Conservation (phyloP, 805 yeast genomes). For the Wickerhamia fluorescens region DNA sequence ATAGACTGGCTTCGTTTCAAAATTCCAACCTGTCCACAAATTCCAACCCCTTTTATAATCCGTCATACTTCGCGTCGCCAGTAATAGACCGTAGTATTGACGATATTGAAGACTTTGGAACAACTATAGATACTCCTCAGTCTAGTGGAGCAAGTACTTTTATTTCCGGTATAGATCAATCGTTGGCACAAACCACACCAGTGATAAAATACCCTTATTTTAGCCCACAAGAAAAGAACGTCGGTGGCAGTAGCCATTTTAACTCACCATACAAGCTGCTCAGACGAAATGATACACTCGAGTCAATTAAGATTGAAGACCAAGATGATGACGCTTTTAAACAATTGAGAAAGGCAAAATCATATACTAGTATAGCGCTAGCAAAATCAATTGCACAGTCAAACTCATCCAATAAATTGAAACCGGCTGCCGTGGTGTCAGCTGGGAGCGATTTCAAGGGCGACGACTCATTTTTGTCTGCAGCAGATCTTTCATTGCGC, state of each 20-base stretch:
- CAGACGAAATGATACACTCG: conserved; percentile 22
- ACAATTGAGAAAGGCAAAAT: conserved; percentile 32
- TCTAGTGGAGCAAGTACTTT: conserved; percentile 2
- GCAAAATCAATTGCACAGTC: background rate
- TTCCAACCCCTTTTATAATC: conserved; percentile 43
- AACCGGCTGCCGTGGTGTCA: background rate
- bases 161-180: conserved; percentile 1
- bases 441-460: too few relatives aligned
- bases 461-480: conserved; percentile 14
- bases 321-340: conserved; percentile 39
- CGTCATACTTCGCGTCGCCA: conserved; percentile 39
- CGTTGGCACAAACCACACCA: conserved; percentile 1
- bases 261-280: conserved; percentile 9
- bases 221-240: too few relatives aligned
- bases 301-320: conserved; percentile 28
- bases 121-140: conserved; percentile 15
- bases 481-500: conserved; percentile 20
- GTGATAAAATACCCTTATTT: too few relatives aligned
- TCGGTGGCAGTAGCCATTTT: conserved; percentile 1
- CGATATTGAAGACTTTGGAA: conserved; percentile 16
- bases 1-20: too few relatives aligned
- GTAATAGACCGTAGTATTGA: conserved; percentile 19
- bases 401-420: conserved; percentile 2
- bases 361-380: conserved; percentile 14
- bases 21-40: conserved; percentile 4